Evolutionary conservation across 129 eudicot genomes (phyloP), one percentile per base, ranked within the genome.

Genomic region (Scalesia atractyloides): DNA sequence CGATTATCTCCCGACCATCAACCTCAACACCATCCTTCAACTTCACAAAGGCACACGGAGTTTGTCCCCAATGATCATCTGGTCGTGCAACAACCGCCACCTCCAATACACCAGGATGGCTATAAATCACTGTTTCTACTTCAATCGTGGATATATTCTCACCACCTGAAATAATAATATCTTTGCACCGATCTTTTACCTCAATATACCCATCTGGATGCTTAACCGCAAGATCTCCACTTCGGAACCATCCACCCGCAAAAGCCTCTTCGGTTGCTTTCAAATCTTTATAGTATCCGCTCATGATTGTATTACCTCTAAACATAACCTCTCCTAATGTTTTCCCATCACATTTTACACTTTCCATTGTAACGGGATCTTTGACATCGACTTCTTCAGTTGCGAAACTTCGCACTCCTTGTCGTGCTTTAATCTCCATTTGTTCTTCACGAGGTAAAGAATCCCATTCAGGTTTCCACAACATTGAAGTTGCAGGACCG

Each of bases 1-100:
- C 9, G 0, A 69, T 58, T 13, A 80, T 80, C 12, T 80, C 77
- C 4, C 26, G 39, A 26, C 52, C 66, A 41, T 52, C 63, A 30
- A 71, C 76, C 16, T 46, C 61, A 51, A 11, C 14, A 16, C 74
- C 74, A 24, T 69, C 76, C 24, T 76, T 70, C 54, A 81, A 48
- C 70, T 63, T 63, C 64, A 81, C 72, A 64, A 81, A 81, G 1
- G 85, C 85, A 70, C 78, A 80, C 0, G 84, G 77, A 13, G 73
- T 52, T 18, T 76, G 68, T 0, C 80, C 75, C 80, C 80, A 76
- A 53, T 66, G 73, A 16, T 64, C 79, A 65, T 75, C 65, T 1
- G 79, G 66, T 1, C 72, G 61, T 3, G 72, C 79, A 17, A 75
- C 79, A 3, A 75, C 73, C 2, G 79, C 79, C 12, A 68, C 79